Percentiles rank a stretch among this genome's conserved stretches.
Conservation (phyloP, 164 flowering plant genomes). For the Tetrastigma voinierianum region DNA sequence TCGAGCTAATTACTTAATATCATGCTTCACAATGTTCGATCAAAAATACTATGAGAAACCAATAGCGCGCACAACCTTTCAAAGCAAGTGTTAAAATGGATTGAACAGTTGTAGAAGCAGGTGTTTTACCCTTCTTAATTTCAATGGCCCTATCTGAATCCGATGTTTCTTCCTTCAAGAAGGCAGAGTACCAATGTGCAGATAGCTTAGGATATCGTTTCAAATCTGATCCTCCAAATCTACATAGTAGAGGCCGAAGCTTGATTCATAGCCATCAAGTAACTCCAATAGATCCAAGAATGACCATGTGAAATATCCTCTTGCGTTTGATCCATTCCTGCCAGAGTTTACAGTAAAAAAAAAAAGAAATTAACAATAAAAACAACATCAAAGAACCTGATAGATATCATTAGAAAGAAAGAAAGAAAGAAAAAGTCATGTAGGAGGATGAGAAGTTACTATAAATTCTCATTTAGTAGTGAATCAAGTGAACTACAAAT, state of each 20-base stretch:
- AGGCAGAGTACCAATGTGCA: slow-evolving; percentile 43
- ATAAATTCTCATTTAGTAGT: no score
- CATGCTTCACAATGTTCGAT: no score
- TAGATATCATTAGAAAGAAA: no score
- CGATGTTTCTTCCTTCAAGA: slow-evolving; percentile 16
- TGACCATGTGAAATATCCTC: slow-evolving; percentile 54
- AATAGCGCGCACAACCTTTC: no score
- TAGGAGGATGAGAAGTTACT: no score
- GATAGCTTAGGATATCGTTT: slow-evolving; percentile 41
- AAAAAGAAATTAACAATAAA: background rate
- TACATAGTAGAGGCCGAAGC: slow-evolving; percentile 36
- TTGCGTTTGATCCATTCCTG: slow-evolving; percentile 48
- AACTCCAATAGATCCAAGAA: slow-evolving; percentile 52
- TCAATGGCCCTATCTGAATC: background rate
- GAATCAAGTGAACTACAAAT: no score
- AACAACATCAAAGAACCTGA: background rate
- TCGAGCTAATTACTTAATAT: no score
- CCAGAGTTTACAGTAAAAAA: background rate
- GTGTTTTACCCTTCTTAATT: background rate
- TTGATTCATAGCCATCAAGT: slow-evolving; percentile 25
- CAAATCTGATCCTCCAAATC: slow-evolving; percentile 35
- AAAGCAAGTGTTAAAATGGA: background rate
- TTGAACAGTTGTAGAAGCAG: background rate
- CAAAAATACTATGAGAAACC: no score
- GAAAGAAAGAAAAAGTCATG: no score